These are phyloP conservation scores for Blastobotrys serpentis DNA, from an alignment of 1,139 yeast genomes.

Conservation along the genomic window DNA sequence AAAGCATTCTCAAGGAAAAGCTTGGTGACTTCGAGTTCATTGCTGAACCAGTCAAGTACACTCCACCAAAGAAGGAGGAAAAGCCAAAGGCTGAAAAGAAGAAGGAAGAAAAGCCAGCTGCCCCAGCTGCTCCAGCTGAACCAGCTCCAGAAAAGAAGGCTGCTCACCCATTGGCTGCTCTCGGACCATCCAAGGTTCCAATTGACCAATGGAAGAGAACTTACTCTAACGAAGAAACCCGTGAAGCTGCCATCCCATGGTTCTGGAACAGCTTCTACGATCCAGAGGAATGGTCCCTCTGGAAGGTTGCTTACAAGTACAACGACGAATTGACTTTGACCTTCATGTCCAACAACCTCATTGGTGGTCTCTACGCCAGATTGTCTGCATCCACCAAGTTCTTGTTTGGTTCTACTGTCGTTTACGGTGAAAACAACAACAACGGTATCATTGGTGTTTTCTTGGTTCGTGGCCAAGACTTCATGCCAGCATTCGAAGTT, in stretches of 20 bases:
- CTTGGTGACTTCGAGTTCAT: constrained; percentile 53
- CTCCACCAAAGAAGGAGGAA: constrained; percentile 77
- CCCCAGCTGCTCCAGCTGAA: constrained; percentile 42
- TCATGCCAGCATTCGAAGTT: constrained; percentile 88
- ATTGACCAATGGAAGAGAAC: constrained; percentile 95
- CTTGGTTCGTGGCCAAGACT: constrained; percentile 93
- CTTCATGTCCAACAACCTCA: constrained; percentile 97
- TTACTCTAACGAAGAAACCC: constrained; percentile 97
- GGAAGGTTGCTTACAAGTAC: constrained; percentile 96
- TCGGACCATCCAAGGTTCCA: constrained; percentile 66
- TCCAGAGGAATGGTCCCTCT: constrained; percentile 90
- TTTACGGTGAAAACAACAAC: constrained; percentile 97
- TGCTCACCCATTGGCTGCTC: constrained; percentile 86
- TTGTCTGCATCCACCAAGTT: constrained; percentile 87
- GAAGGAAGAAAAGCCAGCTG: constrained; percentile 37
- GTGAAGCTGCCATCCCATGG: constrained; percentile 93
- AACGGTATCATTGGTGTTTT: constrained; percentile 97
- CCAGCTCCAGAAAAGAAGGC: constrained; percentile 56
- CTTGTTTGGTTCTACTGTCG: constrained; percentile 91
- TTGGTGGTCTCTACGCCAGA: constrained; percentile 99
- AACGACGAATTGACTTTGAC: constrained; percentile 96
- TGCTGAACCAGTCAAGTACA: constrained; percentile 64
- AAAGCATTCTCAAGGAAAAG: constrained; percentile 53
- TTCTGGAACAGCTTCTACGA: constrained; percentile 90
- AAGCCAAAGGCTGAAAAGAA: constrained; percentile 39